Base-by-base conservation (phyloP, 306 rosid species). In the Dryas drummondii region DNA sequence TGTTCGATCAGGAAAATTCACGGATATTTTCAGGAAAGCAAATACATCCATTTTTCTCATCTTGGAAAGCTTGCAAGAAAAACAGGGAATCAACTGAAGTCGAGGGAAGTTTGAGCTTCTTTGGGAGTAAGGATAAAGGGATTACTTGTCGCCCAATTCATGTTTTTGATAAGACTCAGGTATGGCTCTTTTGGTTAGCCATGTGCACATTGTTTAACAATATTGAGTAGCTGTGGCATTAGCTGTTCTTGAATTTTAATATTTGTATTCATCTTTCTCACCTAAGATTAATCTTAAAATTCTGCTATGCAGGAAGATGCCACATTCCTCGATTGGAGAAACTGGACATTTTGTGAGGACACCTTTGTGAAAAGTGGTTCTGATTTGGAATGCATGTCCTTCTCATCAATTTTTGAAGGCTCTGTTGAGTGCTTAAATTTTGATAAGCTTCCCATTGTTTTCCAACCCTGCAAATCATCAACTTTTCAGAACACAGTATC, bases 21-120 rank as follows among this genome's bases (percentile, higher is more conserved):
- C 87, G 84, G 87, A 81, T 87, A 50, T 90, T 57, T 80, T 89
- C 94, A 5, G 97, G 97, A 51, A 68, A 76, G 78, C 80, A 82
- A 81, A 72, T 88, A 41, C 96, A 91, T 80, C 97, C 98, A 2
- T 91, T 86, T 82, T 94, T 94, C 78, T 76, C 89, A 6, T 66
- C 74, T 11, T 74, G 83, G 56, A 94, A 86, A 70, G 79, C 10
- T 7, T 86, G 68, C 65, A 91, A 77, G 86, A 82, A 86, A 75
- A 62, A 26, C 59, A 82, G 47, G 71, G 91, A 84, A 71, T 62
- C 17, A 6, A 78, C 57, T 70, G 89, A 85, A 3, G 49, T 74
- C 7, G 86, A 75, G 12, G 65, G 42, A 27, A 26, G 74, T 51
- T 81, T 53, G 22, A 77, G 70, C 37, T 59, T 54, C 3, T 55